Conservation (phyloP, 495 filamentous ascomycete genomes). For the Lasiosphaeriaceae sp. region DNA sequence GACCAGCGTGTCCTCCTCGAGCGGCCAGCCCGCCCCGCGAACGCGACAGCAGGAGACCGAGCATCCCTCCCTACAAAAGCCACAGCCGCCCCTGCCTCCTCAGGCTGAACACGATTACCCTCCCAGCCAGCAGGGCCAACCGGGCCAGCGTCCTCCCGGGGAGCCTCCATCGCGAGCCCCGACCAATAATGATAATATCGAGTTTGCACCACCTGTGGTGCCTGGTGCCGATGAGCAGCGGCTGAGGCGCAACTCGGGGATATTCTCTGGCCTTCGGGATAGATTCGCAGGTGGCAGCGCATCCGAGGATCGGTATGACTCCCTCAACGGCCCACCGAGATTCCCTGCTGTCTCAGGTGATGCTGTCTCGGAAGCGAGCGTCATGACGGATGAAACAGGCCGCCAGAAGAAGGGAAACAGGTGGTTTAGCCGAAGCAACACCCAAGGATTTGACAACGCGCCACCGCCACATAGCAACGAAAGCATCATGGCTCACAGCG, state of each 20-base stretch:
- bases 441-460: slow-evolving; percentile 7
- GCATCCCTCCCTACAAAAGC: slow-evolving; percentile 16
- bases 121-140: slow-evolving; percentile 15
- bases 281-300: slow-evolving; percentile 25
- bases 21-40: slow-evolving; percentile 10
- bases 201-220: slow-evolving; percentile 10
- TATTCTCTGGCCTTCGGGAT: slow-evolving; percentile 34
- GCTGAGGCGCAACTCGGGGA: slow-evolving; percentile 33
- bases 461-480: slow-evolving; percentile 26
- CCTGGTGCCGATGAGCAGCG: slow-evolving; percentile 27
- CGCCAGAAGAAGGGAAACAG: slow-evolving; percentile 15
- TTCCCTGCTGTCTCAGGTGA: slow-evolving; percentile 25
- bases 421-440: slow-evolving; percentile 15
- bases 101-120: slow-evolving; percentile 17
- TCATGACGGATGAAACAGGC: slow-evolving; percentile 28
- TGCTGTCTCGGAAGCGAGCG: slow-evolving; percentile 32
- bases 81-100: slow-evolving; percentile 17
- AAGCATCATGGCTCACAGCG: slow-evolving; percentile 27
- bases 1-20: slow-evolving; percentile 25
- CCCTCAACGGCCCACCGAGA: slow-evolving; percentile 9
- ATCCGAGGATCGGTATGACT: slow-evolving; percentile 25
- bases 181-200: slow-evolving; percentile 29
- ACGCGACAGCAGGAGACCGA: slow-evolving; percentile 9
- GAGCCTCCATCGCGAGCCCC: slow-evolving; percentile 32
- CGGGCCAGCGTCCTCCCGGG: slow-evolving; percentile 2